Evolutionary conservation across 805 yeast genomes (phyloP).

Genomic region (Kodamaea lidongshanica): DNA sequence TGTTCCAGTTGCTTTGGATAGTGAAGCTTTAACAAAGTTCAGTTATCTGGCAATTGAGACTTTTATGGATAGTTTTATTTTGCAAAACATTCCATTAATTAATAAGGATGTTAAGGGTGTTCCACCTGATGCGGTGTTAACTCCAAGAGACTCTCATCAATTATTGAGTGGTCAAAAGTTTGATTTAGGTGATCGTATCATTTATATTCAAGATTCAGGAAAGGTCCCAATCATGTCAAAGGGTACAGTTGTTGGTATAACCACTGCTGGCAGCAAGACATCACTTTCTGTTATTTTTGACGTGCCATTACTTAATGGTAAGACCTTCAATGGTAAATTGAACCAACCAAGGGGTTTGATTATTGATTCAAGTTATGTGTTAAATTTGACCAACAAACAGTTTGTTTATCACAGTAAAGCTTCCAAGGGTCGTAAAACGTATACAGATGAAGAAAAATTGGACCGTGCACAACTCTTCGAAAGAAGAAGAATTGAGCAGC

Average conservation of each 20-base stretch:
- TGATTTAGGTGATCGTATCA: constrained; percentile 82
- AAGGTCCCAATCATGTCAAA: constrained; percentile 80
- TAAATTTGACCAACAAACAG: constrained; percentile 72
- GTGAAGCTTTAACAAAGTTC: constrained; percentile 67
- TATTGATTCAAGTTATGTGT: constrained; percentile 72
- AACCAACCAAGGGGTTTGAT: constrained; percentile 75
- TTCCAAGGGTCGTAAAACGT: constrained; percentile 36
- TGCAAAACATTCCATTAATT: constrained; percentile 39
- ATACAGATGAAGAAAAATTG: constrained; percentile 18
- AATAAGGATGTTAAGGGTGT: constrained; percentile 67
- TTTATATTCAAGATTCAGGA: constrained; percentile 79
- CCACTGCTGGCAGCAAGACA: constrained; percentile 52
- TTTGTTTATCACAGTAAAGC: constrained; percentile 70
- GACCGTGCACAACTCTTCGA: constrained; percentile 7
- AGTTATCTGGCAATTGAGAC: constrained; percentile 65
- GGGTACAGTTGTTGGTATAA: constrained; percentile 80
- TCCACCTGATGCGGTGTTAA: constrained; percentile 76
- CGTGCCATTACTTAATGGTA: constrained; percentile 74
- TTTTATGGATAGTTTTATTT: constrained; percentile 42
- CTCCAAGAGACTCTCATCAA: constrained; percentile 67
- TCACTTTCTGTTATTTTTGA: constrained; percentile 81
- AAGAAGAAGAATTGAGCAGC: constrained; percentile 6
- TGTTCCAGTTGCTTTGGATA: constrained; percentile 62
- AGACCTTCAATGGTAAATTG: constrained; percentile 71
- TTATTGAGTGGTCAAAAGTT: constrained; percentile 70